phyloP scores from a whole-genome alignment of 257 asterid species.

The Nicotiana obtusifolia region DNA sequence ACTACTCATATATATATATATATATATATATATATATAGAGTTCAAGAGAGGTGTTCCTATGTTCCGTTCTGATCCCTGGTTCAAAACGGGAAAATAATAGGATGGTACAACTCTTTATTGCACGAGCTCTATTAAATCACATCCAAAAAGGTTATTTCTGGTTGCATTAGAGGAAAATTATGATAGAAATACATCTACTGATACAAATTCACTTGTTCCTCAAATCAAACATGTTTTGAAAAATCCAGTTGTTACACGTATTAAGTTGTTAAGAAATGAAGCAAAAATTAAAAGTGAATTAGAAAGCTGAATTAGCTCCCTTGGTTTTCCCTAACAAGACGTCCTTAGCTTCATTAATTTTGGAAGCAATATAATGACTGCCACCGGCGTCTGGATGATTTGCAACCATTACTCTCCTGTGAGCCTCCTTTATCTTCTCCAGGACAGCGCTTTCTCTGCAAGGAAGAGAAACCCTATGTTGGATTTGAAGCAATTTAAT shows the following conservation, averaged over 20 bases:
- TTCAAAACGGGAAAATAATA: not conserved
- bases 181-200: not conserved
- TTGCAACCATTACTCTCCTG: slow-evolving; percentile 77
- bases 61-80: not conserved
- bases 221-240: not conserved
- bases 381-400: slow-evolving; percentile 94
- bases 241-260: no score
- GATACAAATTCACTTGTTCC: not conserved
- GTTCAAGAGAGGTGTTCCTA: not conserved
- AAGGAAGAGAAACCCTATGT: not conserved
- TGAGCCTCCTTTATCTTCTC: slow-evolving; percentile 76
- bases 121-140: no score
- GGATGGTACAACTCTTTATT: not conserved
- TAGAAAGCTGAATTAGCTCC: slow-evolving; percentile 45
- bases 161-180: no score
- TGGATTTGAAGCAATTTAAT: not conserved
- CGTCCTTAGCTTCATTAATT: slow-evolving; percentile 77
- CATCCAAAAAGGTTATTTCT: no score
- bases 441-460: slow-evolving; percentile 41
- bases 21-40: no score
- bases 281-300: slow-evolving; percentile 2
- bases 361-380: slow-evolving; percentile 84
- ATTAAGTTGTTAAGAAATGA: not conserved
- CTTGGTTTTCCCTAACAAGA: slow-evolving; percentile 39
- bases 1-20: not conserved